Conservation (phyloP, 2,329 filamentous ascomycete genomes). For the Davidsoniella virescens region DNA sequence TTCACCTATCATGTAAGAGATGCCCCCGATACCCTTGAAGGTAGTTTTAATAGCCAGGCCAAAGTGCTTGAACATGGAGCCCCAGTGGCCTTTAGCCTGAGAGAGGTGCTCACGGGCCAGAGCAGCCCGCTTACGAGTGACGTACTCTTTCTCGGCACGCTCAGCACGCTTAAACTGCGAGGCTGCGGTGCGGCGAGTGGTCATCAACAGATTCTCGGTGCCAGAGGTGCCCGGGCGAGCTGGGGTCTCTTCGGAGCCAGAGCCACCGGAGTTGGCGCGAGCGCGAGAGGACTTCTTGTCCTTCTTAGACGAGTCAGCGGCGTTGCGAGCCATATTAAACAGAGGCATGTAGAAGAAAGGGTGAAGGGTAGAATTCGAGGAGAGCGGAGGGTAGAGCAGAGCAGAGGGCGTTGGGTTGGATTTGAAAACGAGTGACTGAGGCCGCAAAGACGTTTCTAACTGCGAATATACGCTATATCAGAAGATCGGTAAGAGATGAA, state of each 20-base stretch:
- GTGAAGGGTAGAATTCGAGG: not conserved
- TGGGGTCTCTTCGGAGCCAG: not conserved
- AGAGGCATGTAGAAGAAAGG: conserved; percentile 2
- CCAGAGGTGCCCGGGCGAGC: conserved; percentile 26
- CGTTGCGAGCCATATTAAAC: conserved; percentile 9
- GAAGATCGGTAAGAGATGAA: too few relatives aligned
- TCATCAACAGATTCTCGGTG: conserved; percentile 26
- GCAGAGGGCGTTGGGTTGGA: too few relatives aligned
- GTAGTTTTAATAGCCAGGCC: conserved; percentile 20
- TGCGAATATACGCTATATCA: too few relatives aligned
- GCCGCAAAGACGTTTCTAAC: too few relatives aligned
- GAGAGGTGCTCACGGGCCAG: conserved; percentile 23
- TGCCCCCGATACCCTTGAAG: conserved; percentile 19
- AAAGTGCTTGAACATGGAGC: conserved; percentile 23
- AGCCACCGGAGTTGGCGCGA: not conserved
- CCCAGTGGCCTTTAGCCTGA: conserved; percentile 25
- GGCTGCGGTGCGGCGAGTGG: conserved; percentile 23
- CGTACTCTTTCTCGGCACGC: conserved; percentile 26
- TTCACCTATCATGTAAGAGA: conserved; percentile 24
- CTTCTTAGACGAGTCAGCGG: not conserved
- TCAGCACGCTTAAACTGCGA: conserved; percentile 24
- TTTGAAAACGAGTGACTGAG: too few relatives aligned
- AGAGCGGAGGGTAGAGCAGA: too few relatives aligned
- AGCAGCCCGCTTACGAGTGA: conserved; percentile 25
- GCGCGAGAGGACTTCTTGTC: not conserved